phyloP scores from a whole-genome alignment of 306 rosid species.

The Malus asiatica region DNA sequence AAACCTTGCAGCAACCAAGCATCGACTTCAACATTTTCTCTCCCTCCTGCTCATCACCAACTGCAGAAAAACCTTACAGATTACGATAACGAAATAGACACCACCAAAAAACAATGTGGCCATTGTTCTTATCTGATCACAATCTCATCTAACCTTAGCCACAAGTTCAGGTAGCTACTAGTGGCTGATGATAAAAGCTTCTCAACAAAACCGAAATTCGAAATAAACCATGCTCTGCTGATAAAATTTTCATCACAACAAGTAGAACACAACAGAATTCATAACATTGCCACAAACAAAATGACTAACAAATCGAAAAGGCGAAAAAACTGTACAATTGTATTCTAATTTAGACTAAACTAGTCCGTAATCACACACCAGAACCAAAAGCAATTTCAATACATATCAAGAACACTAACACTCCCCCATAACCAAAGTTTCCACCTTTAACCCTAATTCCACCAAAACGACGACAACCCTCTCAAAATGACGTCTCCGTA shows the following conservation, averaged over 20 bases:
- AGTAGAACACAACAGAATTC: background rate
- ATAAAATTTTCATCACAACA: background rate
- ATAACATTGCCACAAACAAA: background rate
- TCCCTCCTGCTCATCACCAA: slow-evolving; percentile 15
- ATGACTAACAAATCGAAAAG: background rate
- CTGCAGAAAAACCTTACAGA: slow-evolving; percentile 16
- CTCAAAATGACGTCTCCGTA: slow-evolving; percentile 38
- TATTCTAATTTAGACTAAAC: background rate
- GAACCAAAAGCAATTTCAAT: background rate
- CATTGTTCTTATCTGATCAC: slow-evolving; percentile 23
- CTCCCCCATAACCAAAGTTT: background rate
- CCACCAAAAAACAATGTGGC: slow-evolving; percentile 1
- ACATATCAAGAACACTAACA: background rate
- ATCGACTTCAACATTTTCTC: slow-evolving; percentile 45
- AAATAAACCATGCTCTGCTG: too few relatives aligned
- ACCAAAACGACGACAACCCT: background rate
- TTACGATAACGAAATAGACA: background rate
- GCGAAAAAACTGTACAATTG: background rate
- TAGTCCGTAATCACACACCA: background rate
- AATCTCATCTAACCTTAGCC: slow-evolving; percentile 24
- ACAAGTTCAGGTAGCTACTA: background rate
- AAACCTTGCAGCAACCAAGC: slow-evolving; percentile 88
- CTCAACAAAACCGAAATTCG: background rate
- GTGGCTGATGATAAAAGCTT: background rate
- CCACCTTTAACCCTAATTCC: background rate